Conservation (phyloP, 2,329 filamentous ascomycete genomes). For the Fusarium hostae region DNA sequence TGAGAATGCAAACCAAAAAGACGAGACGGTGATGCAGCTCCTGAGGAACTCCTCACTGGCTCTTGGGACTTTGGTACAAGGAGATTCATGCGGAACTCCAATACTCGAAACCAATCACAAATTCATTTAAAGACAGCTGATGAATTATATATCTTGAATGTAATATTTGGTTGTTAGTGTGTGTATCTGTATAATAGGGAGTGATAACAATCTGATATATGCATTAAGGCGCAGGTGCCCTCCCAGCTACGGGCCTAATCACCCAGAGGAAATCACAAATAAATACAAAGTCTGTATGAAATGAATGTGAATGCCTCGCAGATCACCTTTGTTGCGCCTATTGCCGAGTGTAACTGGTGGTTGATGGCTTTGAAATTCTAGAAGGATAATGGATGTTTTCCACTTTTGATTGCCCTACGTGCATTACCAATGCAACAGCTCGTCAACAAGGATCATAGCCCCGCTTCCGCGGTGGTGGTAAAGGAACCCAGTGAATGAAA, state of each 20-base stretch:
- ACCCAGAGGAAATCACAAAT: fast-evolving
- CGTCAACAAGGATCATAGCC: background rate
- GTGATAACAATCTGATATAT: background rate
- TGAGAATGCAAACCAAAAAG: background rate
- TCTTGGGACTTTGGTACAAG: fast-evolving
- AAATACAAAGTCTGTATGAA: too few relatives aligned
- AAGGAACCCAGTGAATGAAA: background rate
- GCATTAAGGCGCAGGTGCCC: too few relatives aligned
- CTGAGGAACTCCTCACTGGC: background rate
- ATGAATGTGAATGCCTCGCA: too few relatives aligned
- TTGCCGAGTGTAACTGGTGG: background rate
- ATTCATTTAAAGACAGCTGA: fast-evolving
- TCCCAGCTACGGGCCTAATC: fast-evolving
- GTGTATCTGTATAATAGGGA: background rate
- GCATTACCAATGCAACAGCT: background rate
- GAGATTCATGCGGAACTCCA: background rate
- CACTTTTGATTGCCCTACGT: background rate
- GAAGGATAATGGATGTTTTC: background rate
- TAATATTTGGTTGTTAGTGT: background rate
- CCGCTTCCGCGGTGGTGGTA: background rate
- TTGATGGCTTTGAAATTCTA: background rate
- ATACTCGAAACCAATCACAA: fast-evolving
- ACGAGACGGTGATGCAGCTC: background rate
- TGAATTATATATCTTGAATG: too few relatives aligned
- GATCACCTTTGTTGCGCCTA: background rate